A percentile compares a stretch with the other conserved stretches of the same genome.
phyloP scores from a whole-genome alignment of 2,329 filamentous ascomycete species.

The Neopestalotiopsis sp. region DNA sequence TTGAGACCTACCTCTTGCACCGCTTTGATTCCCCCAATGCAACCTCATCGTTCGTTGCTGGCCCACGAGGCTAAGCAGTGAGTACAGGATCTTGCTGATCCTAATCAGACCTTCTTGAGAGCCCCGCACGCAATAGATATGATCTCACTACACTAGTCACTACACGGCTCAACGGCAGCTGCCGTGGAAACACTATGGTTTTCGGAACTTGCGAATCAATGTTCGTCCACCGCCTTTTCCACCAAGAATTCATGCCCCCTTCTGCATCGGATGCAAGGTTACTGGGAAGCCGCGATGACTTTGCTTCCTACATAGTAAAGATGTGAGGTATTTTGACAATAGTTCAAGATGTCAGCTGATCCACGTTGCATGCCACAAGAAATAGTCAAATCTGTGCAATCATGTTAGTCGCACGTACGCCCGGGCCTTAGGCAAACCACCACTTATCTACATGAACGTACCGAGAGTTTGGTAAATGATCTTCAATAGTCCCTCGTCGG shows the following conservation, averaged over 20 bases:
- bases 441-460: background rate
- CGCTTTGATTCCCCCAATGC: background rate
- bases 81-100: conserved; percentile 2
- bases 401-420: background rate
- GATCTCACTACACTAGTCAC: background rate
- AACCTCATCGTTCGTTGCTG: background rate
- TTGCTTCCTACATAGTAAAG: too few species aligned
- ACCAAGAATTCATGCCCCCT: background rate
- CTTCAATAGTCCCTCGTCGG: background rate
- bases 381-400: background rate
- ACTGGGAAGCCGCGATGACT: background rate
- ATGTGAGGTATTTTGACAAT: background rate
- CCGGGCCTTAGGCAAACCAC: too few species aligned
- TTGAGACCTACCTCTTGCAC: too few species aligned
- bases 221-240: background rate
- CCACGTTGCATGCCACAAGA: background rate
- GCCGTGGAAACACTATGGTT: background rate
- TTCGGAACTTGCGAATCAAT: background rate
- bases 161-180: background rate
- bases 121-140: background rate
- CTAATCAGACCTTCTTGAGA: background rate
- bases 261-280: background rate
- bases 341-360: background rate
- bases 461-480: background rate
- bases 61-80: background rate